Conservation (phyloP, 805 yeast genomes). For the Barnettozyma botsteinii region DNA sequence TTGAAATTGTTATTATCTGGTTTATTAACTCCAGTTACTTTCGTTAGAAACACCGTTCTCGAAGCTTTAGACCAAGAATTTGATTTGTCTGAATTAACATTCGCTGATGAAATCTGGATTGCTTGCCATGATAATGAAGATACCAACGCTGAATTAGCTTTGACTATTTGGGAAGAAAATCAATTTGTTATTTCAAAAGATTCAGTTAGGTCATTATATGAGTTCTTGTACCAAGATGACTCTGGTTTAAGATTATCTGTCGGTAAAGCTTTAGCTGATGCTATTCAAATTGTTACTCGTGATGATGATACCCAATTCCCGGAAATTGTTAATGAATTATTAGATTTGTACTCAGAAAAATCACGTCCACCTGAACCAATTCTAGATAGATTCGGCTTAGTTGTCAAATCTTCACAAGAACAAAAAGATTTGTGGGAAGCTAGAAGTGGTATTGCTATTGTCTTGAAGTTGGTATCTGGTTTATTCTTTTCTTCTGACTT, state of each 20-base stretch:
- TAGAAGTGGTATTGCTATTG: constrained; percentile 74
- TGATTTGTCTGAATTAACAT: constrained; percentile 38
- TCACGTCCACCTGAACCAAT: constrained; percentile 72
- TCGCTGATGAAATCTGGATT: constrained; percentile 71
- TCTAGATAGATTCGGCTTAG: constrained; percentile 75
- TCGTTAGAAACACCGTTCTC: constrained; percentile 72
- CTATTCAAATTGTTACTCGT: constrained; percentile 34
- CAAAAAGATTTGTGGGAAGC: constrained; percentile 79
- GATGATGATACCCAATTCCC: constrained; percentile 23
- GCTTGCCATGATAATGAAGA: constrained; percentile 69
- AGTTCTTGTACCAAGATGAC: constrained; percentile 48
- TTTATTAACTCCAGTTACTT: constrained; percentile 53
- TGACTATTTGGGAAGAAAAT: constrained; percentile 83
- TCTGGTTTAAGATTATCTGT: constrained; percentile 67
- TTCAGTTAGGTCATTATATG: constrained; percentile 42
- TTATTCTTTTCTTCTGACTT: constrained; percentile 32
- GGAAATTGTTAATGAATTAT: constrained; percentile 37
- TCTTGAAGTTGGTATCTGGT: constrained; percentile 51
- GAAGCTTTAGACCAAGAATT: constrained; percentile 86
- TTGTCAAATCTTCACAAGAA: constrained; percentile 51
- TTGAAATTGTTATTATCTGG: constrained; percentile 50
- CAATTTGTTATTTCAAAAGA: constrained; percentile 40
- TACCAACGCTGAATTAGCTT: constrained; percentile 57
- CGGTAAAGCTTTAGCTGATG: constrained; percentile 64
- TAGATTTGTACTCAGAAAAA: constrained; percentile 52